These are phyloP conservation scores for Colletotrichum orbiculare DNA, from an alignment of 2,329 filamentous ascomycete species.

Conservation along the genomic window DNA sequence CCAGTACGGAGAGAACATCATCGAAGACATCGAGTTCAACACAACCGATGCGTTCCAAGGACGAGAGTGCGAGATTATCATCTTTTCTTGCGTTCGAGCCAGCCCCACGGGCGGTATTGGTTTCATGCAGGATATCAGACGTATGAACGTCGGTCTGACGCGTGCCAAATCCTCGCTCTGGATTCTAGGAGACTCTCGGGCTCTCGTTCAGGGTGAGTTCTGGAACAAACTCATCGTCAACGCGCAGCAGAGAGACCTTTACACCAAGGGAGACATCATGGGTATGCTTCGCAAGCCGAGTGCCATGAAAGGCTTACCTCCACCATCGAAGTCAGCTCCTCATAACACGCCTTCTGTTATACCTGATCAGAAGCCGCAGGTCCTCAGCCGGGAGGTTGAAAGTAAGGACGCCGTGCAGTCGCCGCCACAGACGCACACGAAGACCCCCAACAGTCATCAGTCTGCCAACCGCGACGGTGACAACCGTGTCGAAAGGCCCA, in stretches of 20 bases:
- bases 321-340: constrained; percentile 43
- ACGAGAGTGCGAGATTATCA: constrained; percentile 96
- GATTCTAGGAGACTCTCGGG: constrained; percentile 92
- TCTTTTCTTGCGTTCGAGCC: constrained; percentile 97
- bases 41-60: constrained; percentile 99
- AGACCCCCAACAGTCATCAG: constrained; percentile 15
- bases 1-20: constrained; percentile 79
- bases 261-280: constrained; percentile 75
- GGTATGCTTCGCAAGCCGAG: constrained; percentile 59
- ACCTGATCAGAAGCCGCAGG: constrained; percentile 4
- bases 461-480: constrained; percentile 2
- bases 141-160: constrained; percentile 99
- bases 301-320: constrained; percentile 35
- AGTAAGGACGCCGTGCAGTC: constrained; percentile 31
- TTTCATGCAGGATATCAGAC: constrained; percentile 97
- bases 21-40: constrained; percentile 92
- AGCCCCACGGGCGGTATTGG: constrained; percentile 94
- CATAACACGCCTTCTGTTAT: constrained; percentile 28
- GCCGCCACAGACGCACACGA: neutral
- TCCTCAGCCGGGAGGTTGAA: constrained; percentile 27
- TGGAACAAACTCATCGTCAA: constrained; percentile 91
- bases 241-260: constrained; percentile 77
- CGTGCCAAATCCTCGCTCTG: constrained; percentile 96
- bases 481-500: constrained; percentile 41
- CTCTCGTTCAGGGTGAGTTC: constrained; percentile 87